Conservation (phyloP, 1,139 yeast species). For the Cylindricascospora bacillispora region DNA sequence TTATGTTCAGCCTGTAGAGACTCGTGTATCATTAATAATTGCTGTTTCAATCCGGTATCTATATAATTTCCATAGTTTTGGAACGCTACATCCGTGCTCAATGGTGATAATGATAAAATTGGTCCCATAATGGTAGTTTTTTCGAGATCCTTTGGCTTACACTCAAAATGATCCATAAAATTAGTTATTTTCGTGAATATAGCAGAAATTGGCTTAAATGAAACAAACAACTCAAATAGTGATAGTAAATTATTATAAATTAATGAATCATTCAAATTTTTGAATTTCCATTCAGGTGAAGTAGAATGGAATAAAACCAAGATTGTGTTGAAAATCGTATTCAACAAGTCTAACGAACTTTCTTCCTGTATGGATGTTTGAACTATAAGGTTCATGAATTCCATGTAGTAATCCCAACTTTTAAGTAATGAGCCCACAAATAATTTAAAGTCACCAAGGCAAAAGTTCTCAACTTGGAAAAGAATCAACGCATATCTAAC, state of each 20-base stretch:
- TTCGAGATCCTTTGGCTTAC: slow-evolving; percentile 43
- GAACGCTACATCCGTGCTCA: slow-evolving; percentile 38
- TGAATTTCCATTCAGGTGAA: slow-evolving; percentile 15
- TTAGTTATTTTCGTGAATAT: slow-evolving; percentile 44
- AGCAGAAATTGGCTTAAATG: slow-evolving; percentile 50
- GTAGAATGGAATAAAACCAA: slow-evolving; percentile 12
- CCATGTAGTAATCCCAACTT: slow-evolving; percentile 31
- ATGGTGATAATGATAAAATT: slow-evolving; percentile 61
- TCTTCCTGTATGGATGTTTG: slow-evolving; percentile 55
- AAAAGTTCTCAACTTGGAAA: slow-evolving; percentile 39
- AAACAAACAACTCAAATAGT: slow-evolving; percentile 46
- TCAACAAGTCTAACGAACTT: slow-evolving; percentile 44
- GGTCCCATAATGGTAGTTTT: slow-evolving; percentile 63
- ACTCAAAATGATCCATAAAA: slow-evolving; percentile 30
- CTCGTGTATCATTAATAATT: slow-evolving; percentile 37
- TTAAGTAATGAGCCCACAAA: slow-evolving; percentile 27
- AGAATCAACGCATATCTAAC: slow-evolving; percentile 59
- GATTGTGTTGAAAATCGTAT: slow-evolving; percentile 41
- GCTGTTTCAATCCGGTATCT: slow-evolving; percentile 24
- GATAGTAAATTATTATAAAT: slow-evolving; percentile 40
- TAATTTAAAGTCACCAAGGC: slow-evolving; percentile 14
- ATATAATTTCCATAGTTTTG: slow-evolving; percentile 35
- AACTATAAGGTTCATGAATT: slow-evolving; percentile 47
- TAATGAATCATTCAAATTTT: slow-evolving; percentile 36
- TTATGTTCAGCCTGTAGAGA: slow-evolving; percentile 50